Conservation (phyloP, 192 early-diverging fungal species). For the Backusella tarrabulga region DNA sequence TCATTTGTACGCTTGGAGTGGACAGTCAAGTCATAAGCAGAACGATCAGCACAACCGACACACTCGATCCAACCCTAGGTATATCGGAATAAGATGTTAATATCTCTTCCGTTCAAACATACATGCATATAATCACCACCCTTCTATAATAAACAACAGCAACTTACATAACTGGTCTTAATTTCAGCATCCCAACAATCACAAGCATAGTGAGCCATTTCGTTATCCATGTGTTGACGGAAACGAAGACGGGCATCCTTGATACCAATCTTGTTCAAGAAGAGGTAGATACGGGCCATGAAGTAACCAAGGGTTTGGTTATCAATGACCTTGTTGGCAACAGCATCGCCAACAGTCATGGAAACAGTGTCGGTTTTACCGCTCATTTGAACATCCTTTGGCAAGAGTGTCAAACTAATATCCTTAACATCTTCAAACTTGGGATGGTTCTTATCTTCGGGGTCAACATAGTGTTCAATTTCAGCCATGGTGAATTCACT, state of each 20-base stretch:
- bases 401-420: conserved; percentile 75
- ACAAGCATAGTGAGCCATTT: conserved; percentile 99
- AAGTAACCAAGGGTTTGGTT: conserved; percentile 99
- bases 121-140: background rate
- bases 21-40: conserved; percentile 93
- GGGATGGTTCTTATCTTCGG: conserved; percentile 86
- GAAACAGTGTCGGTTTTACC: conserved; percentile 68
- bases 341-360: conserved; percentile 91
- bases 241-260: conserved; percentile 84
- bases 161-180: conserved; percentile 72
- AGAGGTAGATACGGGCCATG: conserved; percentile 90
- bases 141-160: background rate
- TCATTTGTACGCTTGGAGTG: conserved; percentile 89
- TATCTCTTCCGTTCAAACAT: background rate
- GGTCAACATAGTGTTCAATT: conserved; percentile 99
- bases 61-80: conserved; percentile 97
- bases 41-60: conserved; percentile 99
- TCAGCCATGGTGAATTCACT: conserved; percentile 99
- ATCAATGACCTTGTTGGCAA: conserved; percentile 82
- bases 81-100: background rate
- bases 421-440: conserved; percentile 86
- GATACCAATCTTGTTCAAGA: conserved; percentile 89
- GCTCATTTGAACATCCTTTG: conserved; percentile 70
- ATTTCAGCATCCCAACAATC: conserved; percentile 99
- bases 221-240: conserved; percentile 98